Evolutionary conservation across 2,329 filamentous ascomycete genomes (phyloP).

Genomic region (Hymenoscyphus infarciens): DNA sequence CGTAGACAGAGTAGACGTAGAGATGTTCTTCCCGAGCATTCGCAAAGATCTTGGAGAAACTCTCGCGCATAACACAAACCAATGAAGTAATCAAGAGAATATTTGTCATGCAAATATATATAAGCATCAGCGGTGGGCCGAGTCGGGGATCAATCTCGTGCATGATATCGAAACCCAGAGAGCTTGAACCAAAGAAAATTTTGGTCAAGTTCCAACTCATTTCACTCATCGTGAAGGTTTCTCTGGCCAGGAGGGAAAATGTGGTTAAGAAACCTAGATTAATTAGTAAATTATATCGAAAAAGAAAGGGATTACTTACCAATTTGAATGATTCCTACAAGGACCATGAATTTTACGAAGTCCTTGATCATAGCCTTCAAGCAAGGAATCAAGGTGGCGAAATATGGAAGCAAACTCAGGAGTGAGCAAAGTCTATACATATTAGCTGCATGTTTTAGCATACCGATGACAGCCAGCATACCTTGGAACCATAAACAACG

Average conservation of each 20-base stretch:
- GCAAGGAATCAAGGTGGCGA: slow-evolving; percentile 81
- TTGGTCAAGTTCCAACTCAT: slow-evolving; percentile 78
- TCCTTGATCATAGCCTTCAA: slow-evolving; percentile 93
- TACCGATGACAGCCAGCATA: slow-evolving; percentile 26
- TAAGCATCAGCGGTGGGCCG: slow-evolving; percentile 41
- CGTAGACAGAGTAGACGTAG: slow-evolving; percentile 68
- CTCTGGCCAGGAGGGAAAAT: slow-evolving; percentile 73
- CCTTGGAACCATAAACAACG: slow-evolving; percentile 81
- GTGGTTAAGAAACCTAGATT: slow-evolving; percentile 73
- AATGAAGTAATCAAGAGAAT: slow-evolving; percentile 76
- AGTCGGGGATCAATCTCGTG: slow-evolving; percentile 27
- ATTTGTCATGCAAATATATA: slow-evolving; percentile 74
- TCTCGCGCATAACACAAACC: slow-evolving; percentile 75
- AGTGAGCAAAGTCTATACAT: slow-evolving; percentile 71
- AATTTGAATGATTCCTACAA: slow-evolving; percentile 78
- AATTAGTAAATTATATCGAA: background rate
- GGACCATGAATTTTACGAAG: slow-evolving; percentile 78
- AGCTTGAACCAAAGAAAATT: slow-evolving; percentile 76
- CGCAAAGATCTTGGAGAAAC: slow-evolving; percentile 56
- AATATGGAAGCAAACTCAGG: slow-evolving; percentile 82
- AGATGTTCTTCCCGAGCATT: slow-evolving; percentile 72
- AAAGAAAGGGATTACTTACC: slow-evolving; percentile 41
- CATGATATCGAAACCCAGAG: slow-evolving; percentile 59
- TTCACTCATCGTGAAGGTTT: slow-evolving; percentile 57
- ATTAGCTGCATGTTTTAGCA: slow-evolving; percentile 10